Percentiles rank a stretch among this genome's conserved stretches.
Evolutionary conservation across 2,329 filamentous ascomycete genomes (phyloP).

Genomic region (Colletotrichum endophyticum): DNA sequence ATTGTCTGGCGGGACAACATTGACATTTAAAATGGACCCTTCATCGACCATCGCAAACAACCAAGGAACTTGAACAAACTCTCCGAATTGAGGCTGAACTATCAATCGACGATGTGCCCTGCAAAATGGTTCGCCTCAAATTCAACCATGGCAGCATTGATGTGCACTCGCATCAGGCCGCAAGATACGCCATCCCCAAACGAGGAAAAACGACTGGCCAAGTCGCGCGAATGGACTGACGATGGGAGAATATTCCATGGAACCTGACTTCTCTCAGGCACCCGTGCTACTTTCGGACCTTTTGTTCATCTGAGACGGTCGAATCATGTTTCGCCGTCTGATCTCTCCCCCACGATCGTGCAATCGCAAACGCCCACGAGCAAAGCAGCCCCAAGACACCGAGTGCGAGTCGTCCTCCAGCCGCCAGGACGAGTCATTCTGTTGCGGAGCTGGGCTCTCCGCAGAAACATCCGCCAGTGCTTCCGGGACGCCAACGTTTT

Average conservation of each 20-base stretch:
- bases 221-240: background rate
- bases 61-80: background rate
- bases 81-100: background rate
- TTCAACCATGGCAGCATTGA: background rate
- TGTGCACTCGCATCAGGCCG: background rate
- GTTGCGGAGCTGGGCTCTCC: background rate
- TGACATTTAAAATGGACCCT: background rate
- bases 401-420: background rate
- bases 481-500: background rate
- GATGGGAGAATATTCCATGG: background rate
- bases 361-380: background rate
- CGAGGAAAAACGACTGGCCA: background rate
- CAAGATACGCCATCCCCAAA: background rate
- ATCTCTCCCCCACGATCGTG: background rate
- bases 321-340: background rate
- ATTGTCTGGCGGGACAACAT: background rate
- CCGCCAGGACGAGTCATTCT: background rate
- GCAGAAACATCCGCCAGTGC: background rate
- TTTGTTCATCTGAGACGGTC: background rate
- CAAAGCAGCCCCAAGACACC: background rate
- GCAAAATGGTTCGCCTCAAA: background rate
- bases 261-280: background rate
- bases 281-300: background rate
- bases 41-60: background rate
- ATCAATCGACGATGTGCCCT: background rate